Conservation (phyloP, 2,329 filamentous ascomycete species). For the Fonsecaea pugnacius region DNA sequence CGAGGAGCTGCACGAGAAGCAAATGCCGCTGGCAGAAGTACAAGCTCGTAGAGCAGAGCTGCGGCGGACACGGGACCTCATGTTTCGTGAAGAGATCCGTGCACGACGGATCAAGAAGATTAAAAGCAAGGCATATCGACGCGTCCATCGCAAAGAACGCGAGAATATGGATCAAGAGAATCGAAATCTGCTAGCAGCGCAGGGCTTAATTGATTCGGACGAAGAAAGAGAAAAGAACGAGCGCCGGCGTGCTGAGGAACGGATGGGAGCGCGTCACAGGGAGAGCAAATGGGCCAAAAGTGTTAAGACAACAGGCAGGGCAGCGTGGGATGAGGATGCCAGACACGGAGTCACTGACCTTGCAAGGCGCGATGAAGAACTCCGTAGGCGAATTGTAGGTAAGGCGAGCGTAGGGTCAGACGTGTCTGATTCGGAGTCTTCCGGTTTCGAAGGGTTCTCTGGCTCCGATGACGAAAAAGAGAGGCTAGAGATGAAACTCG, state of each 20-base stretch:
- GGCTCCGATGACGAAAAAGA: constrained; percentile 60
- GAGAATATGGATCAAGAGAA: constrained; percentile 25
- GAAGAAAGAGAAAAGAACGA: constrained; percentile 70
- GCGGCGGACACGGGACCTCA: constrained; percentile 77
- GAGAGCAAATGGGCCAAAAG: constrained; percentile 93
- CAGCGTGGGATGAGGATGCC: constrained; percentile 87
- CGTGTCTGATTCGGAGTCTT: constrained; percentile 64
- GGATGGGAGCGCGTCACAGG: constrained; percentile 81
- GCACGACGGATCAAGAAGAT: constrained; percentile 97
- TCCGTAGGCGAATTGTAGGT: constrained; percentile 78
- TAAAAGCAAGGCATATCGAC: constrained; percentile 93
- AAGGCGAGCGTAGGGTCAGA: constrained; percentile 67
- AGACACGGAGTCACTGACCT: constrained; percentile 77
- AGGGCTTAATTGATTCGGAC: constrained; percentile 64
- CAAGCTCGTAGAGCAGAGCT: constrained; percentile 74
- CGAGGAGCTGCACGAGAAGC: constrained; percentile 71
- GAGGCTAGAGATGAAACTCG: constrained; percentile 47
- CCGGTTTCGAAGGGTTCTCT: constrained; percentile 67
- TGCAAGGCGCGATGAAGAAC: constrained; percentile 79
- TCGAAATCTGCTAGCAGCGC: constrained; percentile 55
- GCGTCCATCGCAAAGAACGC: constrained; percentile 75
- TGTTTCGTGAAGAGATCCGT: constrained; percentile 85
- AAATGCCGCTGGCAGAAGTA: constrained; percentile 73
- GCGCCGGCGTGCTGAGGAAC: constrained; percentile 76
- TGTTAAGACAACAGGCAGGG: constrained; percentile 75